Evolutionary conservation across 306 rosid genomes (phyloP).

Genomic region (Rubus parviflorus): DNA sequence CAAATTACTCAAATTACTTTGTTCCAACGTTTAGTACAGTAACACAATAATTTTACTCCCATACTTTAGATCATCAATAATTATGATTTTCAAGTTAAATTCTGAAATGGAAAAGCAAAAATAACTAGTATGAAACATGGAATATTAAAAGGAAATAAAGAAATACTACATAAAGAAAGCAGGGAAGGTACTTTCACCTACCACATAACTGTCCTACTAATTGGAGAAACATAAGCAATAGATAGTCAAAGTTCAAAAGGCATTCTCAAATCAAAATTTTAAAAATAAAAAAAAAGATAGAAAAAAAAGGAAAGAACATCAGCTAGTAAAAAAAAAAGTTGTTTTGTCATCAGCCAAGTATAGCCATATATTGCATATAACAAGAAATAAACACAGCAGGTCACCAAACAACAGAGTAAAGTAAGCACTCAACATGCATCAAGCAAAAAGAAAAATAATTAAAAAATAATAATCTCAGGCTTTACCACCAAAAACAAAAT

Average conservation of each 20-base stretch:
- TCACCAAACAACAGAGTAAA: neutral
- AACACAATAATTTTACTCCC: neutral
- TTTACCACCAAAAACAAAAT: neutral
- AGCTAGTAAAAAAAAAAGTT: constrained; percentile 49
- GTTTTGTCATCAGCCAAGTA: constrained; percentile 46
- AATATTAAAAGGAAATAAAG: neutral
- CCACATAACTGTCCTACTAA: constrained; percentile 37
- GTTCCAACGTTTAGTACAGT: neutral
- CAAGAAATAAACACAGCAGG: constrained; percentile 15
- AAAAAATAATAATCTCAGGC: neutral
- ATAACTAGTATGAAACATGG: neutral
- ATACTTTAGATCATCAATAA: neutral
- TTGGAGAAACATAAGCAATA: constrained; percentile 34
- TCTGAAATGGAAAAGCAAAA: no score
- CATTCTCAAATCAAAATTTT: constrained; percentile 24
- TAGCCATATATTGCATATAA: constrained; percentile 29
- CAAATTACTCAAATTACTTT: neutral
- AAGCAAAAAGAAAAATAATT: constrained; percentile 5
- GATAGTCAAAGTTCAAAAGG: neutral
- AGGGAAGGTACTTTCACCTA: constrained; percentile 18
- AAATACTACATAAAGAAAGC: constrained; percentile 34
- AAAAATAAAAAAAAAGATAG: constrained; percentile 27
- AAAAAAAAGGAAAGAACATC: constrained; percentile 46
- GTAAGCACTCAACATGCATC: constrained; percentile 25
- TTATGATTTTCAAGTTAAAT: neutral